Evolutionary conservation across 345 rosid genomes (phyloP).

Genomic region (Sonneratia caseolaris): DNA sequence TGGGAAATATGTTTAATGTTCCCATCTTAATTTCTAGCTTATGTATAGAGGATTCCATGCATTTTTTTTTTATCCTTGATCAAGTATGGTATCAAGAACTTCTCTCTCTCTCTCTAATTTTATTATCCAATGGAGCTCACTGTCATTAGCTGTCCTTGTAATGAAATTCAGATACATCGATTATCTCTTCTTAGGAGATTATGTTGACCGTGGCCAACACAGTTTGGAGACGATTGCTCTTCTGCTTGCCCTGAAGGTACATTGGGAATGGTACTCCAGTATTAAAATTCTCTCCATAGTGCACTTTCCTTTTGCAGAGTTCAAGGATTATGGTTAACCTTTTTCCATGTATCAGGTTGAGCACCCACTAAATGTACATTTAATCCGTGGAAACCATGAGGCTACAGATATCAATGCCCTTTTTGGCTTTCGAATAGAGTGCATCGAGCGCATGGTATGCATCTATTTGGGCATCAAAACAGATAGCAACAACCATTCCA

Average conservation of each 20-base stretch:
- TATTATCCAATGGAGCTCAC: not conserved
- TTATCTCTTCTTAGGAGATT: slow-evolving; percentile 97
- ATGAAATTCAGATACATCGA: slow-evolving; percentile 73
- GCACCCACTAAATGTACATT: slow-evolving; percentile 72
- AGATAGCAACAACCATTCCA: no score
- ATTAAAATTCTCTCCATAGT: slow-evolving; percentile 7
- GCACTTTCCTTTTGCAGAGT: not conserved
- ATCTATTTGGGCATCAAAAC: not conserved
- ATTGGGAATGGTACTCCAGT: slow-evolving; percentile 1
- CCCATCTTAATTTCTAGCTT: not conserved
- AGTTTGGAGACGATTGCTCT: slow-evolving; percentile 90
- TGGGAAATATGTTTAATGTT: not conserved
- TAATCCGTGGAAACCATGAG: slow-evolving; percentile 98
- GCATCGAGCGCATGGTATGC: slow-evolving; percentile 95
- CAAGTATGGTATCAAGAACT: not conserved
- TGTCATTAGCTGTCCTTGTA: slow-evolving; percentile 5
- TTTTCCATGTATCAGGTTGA: slow-evolving; percentile 54
- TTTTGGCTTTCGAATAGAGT: slow-evolving; percentile 93
- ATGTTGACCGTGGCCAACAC: slow-evolving; percentile 98
- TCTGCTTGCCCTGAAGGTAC: slow-evolving; percentile 92
- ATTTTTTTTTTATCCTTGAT: not conserved
- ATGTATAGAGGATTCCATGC: not conserved
- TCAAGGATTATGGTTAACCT: slow-evolving; percentile 8
- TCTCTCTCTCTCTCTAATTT: not conserved
- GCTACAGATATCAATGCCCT: slow-evolving; percentile 99